Evolutionary conservation across 2,329 filamentous ascomycete species (phyloP).

Genomic region (Boeremia lycopersici): DNA sequence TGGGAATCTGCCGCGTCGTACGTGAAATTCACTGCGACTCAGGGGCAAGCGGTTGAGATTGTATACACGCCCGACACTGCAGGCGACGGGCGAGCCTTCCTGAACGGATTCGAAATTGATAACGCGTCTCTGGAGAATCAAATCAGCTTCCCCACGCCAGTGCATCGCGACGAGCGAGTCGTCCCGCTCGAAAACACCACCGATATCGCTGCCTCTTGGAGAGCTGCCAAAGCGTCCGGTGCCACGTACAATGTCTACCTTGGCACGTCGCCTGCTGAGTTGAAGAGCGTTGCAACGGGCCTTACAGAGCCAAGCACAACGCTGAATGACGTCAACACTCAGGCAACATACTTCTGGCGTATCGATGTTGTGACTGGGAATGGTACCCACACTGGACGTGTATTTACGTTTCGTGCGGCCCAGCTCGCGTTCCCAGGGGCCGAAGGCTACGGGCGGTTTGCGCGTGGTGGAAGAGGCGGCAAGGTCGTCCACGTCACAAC

Average conservation of each 20-base stretch:
- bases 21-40: conserved; percentile 27
- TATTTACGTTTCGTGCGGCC: conserved; percentile 39
- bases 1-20: conserved; percentile 41
- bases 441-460: conserved; percentile 46
- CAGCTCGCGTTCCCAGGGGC: conserved; percentile 49
- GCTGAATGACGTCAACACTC: conserved; percentile 13
- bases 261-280: conserved; percentile 15
- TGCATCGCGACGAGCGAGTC: conserved; percentile 37
- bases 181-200: conserved; percentile 20
- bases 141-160: conserved; percentile 36
- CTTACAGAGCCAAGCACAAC: conserved; percentile 7
- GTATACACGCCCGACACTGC: conserved; percentile 16
- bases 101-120: conserved; percentile 45
- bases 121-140: conserved; percentile 25
- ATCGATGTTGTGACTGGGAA: conserved; percentile 33
- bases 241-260: conserved; percentile 37
- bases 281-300: conserved; percentile 15
- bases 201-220: conserved; percentile 30
- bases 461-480: conserved; percentile 47
- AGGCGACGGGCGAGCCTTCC: conserved; percentile 28
- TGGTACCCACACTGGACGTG: conserved; percentile 28
- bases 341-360: conserved; percentile 41
- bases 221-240: conserved; percentile 16
- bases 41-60: conserved; percentile 32
- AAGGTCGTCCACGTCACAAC: conserved; percentile 48